Conservation (phyloP, 116 monocot genomes). For the Zostera marina region DNA sequence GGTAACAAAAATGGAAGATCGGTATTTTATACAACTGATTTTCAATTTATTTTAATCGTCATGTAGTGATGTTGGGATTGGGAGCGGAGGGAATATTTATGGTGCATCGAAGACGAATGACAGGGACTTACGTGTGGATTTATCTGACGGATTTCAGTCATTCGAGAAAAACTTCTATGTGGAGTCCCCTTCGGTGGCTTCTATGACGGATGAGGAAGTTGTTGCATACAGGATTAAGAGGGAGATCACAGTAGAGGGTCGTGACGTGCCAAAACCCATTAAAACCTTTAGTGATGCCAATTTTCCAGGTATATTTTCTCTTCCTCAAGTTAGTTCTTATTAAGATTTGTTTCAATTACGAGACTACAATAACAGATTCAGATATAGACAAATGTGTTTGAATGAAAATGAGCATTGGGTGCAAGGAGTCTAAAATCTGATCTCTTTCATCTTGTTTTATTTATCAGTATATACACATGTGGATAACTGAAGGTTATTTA, state of each 20-base stretch:
- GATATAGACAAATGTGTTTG: too few relatives aligned
- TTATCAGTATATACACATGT: too few relatives aligned
- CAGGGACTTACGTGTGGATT: constrained; percentile 17
- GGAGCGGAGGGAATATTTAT: constrained; percentile 19
- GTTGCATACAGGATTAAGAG: constrained; percentile 58
- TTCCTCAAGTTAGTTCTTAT: not conserved
- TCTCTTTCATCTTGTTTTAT: too few relatives aligned
- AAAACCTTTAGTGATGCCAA: constrained; percentile 52
- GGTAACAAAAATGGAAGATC: constrained; percentile 20
- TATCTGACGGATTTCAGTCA: constrained; percentile 56
- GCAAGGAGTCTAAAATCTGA: too few relatives aligned
- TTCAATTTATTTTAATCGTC: not conserved
- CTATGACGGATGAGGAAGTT: constrained; percentile 70
- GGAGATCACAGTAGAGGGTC: constrained; percentile 89
- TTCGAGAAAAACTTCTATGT: constrained; percentile 99
- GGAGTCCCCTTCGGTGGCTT: constrained; percentile 58
- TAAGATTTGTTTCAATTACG: not conserved
- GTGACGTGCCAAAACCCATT: constrained; percentile 83
- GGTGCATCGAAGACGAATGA: constrained; percentile 35
- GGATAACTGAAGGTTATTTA: too few relatives aligned
- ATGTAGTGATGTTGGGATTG: constrained; percentile 46
- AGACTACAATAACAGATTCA: too few relatives aligned
- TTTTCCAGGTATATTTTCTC: constrained; percentile 54
- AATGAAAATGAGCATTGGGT: too few relatives aligned
- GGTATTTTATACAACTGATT: not conserved